Base-by-base conservation (phyloP, 768 basidiomycete genomes). In the Mycena galopus region DNA sequence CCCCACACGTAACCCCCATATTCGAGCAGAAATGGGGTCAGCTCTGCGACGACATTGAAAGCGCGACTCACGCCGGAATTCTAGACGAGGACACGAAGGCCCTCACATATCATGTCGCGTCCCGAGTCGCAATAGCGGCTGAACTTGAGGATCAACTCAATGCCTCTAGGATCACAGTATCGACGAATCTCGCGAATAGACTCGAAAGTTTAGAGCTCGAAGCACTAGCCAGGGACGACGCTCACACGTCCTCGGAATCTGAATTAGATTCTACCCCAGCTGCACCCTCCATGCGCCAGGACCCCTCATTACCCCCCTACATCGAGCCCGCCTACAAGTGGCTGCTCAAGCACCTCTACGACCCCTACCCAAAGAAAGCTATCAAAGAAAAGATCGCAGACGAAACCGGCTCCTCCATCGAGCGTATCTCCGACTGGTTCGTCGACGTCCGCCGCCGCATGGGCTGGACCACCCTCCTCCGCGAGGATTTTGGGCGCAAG, bases 301-400 rank as follows among this genome's bases (percentile, higher is more conserved):
- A 69, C 61, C 50, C 73, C 39, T 58, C 71, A 56, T 58, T 58
- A 19, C 71, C 80, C 30, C 42, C 77, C 4, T 82, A 82, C 62
- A 78, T 83, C 67, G 77, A 75, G 33, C 78, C 80, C 1, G 79
- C 83, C 0, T 82, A 85, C 66, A 67, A 58, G 3, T 90, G 89
- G 88, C 73, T 90, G 1, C 25, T 88, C 0, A 50, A 76, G 0
- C 86, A 91, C 55, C 61, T 90, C 0, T 84, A 88, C 51, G 84
- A 89, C 69, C 90, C 90, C 0, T 91, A 91, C 66, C 90, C 90
- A 0, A 73, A 82, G 0, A 81, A 69, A n/a, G 76, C 79, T 14
- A 66, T 78, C n/a, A 84, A 84, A 29, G 51, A 61, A 0, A 25
- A 58, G 0, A 77, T 90, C 53, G 72, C 84, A 1, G 64, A 16